phyloP scores from a whole-genome alignment of 176 grass and related monocot species.

The Sorghum bicolor region Sorghum_bicolor_NCBIv3 NC_012871.2:22452001-22452500 shows the following conservation, averaged over 20 bases:
- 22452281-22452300: constrained; percentile 80
- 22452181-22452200: background rate
- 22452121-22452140: background rate
- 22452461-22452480: constrained; percentile 75
- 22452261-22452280: constrained; percentile 88
- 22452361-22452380: constrained; percentile 92
- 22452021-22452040: background rate
- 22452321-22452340: constrained; percentile 89
- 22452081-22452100: no score
- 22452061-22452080: no score
- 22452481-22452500: constrained; percentile 62
- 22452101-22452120: constrained; percentile 4
- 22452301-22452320: constrained; percentile 83
- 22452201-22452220: no score
- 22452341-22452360: constrained; percentile 79
- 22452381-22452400: constrained; percentile 37
- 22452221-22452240: background rate
- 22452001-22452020: background rate
- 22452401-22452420: background rate
- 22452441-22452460: constrained; percentile 87
- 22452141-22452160: background rate
- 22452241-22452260: constrained; percentile 55
- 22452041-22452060: background rate
- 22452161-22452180: background rate
- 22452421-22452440: constrained; percentile 16